Conservation (phyloP, 2,329 filamentous ascomycete species). For the Orbilia javanica region DNA sequence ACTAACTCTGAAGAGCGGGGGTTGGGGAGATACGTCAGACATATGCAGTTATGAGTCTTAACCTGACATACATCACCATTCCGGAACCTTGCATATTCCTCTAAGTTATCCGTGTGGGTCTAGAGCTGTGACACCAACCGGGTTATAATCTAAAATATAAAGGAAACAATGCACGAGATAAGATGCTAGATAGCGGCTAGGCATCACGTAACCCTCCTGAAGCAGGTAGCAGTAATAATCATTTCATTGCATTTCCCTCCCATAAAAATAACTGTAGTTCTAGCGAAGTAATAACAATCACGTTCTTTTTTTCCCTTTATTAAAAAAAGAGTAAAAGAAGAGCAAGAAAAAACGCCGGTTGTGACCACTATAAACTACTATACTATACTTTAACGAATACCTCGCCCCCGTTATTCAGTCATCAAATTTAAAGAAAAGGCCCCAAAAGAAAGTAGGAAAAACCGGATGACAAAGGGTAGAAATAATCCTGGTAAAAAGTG, state of each 20-base stretch:
- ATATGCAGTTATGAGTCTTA: background rate
- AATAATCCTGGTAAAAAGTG: background rate
- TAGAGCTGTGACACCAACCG: too few species aligned
- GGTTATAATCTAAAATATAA: background rate
- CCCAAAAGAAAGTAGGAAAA: background rate
- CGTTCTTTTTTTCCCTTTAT: background rate
- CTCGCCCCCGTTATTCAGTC: constrained; percentile 4
- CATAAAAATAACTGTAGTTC: background rate
- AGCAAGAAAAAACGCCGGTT: constrained; percentile 1
- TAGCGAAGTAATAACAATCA: constrained; percentile 1
- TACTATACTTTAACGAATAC: background rate
- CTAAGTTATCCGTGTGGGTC: too few species aligned
- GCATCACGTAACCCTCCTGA: too few species aligned
- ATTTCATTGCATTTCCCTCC: background rate
- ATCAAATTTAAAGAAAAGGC: background rate
- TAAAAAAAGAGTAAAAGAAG: background rate
- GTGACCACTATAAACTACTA: constrained; percentile 18
- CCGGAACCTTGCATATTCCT: background rate
- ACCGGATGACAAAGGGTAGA: background rate
- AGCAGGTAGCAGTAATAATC: background rate
- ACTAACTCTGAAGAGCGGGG: too few species aligned
- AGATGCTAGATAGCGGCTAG: too few species aligned
- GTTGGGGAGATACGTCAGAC: background rate
- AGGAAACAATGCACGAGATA: too few species aligned
- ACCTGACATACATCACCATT: background rate